Base-by-base conservation (phyloP, 805 yeast genomes). In the Saturnispora serradocipensis region DNA sequence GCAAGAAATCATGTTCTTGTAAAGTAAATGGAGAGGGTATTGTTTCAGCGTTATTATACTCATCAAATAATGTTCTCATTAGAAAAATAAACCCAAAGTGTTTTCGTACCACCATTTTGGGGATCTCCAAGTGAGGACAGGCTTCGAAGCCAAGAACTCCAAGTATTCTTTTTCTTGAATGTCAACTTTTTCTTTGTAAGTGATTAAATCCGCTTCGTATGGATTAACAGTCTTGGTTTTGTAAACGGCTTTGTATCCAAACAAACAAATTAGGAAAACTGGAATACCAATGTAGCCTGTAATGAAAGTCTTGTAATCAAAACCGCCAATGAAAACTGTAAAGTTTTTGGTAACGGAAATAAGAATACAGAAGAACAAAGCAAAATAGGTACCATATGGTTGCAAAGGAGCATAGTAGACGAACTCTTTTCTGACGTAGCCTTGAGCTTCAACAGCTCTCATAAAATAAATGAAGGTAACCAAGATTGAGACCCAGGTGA, bases 201-300 rank as follows among this genome's bases (percentile, higher is more conserved):
- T 79, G 47, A 64, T 66, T 62, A 82, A 69, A 64, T 84, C 91
- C 27, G 78, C 84, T 58, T 82, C 86, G 44, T 67, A 69, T 6
- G 86, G 75, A 40, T 61, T 65, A 49, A 77, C 72, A 28, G 72
- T 53, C 58, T 71, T 73, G 34, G 85, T 72, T 64, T 74, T 80
- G 63, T 67, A 67, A 56, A 69, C 57, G 38, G 81, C n/a, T 69
- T 84, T 84, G 72, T 79, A 82, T 5, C 86, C 88, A 55, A 75
- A 59, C 56, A 70, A 75, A 53, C 76, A 70, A 46, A 78, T 68
- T 35, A 81, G 39, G 59, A 74, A 85, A 10, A 84, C 81, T 35
- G 88, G 88, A 46, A 85, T 74, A 30, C 86, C 86, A 60, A 86
- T 82, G 68, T 86, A 85, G 44, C 90, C 89, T 34, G 91, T 84